These are phyloP conservation scores for Tuber aestivum DNA, from an alignment of 495 filamentous ascomycete species.

Conservation along the genomic window DNA sequence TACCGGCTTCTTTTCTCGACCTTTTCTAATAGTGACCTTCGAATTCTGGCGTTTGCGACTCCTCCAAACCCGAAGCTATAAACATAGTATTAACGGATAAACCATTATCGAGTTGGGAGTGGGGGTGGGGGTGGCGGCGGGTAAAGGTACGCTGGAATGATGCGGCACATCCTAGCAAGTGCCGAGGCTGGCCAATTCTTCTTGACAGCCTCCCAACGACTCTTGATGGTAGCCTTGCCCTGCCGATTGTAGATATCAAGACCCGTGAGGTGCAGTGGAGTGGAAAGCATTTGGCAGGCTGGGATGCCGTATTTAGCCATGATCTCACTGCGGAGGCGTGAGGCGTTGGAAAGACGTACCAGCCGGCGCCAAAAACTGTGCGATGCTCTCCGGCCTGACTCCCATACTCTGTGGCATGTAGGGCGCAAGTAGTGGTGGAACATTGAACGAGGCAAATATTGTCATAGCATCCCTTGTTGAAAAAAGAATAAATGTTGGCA, in stretches of 20 bases:
- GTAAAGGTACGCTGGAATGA: constrained; percentile 63
- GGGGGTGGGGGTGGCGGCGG: background rate
- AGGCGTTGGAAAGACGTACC: constrained; percentile 23
- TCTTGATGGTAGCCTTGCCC: constrained; percentile 48
- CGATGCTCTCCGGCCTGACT: constrained; percentile 33
- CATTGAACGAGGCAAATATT: constrained; percentile 89
- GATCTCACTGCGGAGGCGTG: constrained; percentile 57
- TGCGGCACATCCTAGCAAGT: constrained; percentile 77
- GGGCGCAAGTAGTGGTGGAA: constrained; percentile 71
- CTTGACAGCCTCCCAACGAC: constrained; percentile 59
- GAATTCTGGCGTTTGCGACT: constrained; percentile 73
- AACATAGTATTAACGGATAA: constrained; percentile 6
- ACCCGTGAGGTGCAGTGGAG: constrained; percentile 81
- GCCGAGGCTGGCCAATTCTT: constrained; percentile 73
- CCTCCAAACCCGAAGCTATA: constrained; percentile 75
- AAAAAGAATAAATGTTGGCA: constrained; percentile 71
- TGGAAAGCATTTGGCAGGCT: constrained; percentile 68
- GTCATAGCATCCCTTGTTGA: constrained; percentile 79
- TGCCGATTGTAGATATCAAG: constrained; percentile 81
- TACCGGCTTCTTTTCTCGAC: constrained; percentile 44
- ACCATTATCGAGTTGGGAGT: background rate
- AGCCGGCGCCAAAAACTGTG: constrained; percentile 34
- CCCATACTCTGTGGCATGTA: constrained; percentile 43
- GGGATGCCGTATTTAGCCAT: background rate
- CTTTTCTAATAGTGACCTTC: constrained; percentile 54